phyloP scores from a whole-genome alignment of 1,284 basidiomycete species.

The Coniferiporia sulphurascens region DNA sequence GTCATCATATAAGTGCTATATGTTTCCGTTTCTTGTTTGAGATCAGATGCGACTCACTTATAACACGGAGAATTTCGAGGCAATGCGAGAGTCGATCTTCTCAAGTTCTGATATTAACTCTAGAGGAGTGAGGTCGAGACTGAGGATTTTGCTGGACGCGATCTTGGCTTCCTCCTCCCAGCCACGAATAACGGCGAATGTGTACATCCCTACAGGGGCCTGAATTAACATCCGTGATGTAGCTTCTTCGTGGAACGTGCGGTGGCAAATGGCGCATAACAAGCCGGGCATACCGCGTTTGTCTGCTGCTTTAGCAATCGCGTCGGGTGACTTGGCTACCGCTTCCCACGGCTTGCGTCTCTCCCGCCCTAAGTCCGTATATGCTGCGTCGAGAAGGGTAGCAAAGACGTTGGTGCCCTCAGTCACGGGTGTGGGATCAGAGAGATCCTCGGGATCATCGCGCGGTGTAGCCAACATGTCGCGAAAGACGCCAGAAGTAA shows the following conservation, averaged over 20 bases:
- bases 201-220: constrained; percentile 35
- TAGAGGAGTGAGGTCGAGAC: constrained; percentile 28
- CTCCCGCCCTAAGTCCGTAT: neutral
- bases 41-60: too few relatives aligned
- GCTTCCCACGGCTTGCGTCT: neutral
- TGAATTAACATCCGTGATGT: constrained; percentile 7
- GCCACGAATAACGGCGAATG: constrained; percentile 37
- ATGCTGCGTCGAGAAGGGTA: constrained; percentile 4
- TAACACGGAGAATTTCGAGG: too few relatives aligned
- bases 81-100: neutral
- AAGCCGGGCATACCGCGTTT: neutral
- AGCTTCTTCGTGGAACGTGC: neutral
- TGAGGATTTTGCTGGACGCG: constrained; percentile 35
- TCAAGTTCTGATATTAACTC: neutral
- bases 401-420: neutral
- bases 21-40: too few relatives aligned
- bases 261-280: constrained; percentile 5
- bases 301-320: neutral
- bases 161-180: constrained; percentile 37
- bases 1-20: too few relatives aligned
- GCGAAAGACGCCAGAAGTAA: constrained; percentile 37
- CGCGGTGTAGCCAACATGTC: constrained; percentile 32
- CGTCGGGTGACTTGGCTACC: neutral
- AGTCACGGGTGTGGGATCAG: neutral
- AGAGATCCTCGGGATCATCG: neutral